These are phyloP conservation scores for Amylocarpus encephaloides DNA, from an alignment of 2,329 filamentous ascomycete genomes.

Conservation along the genomic window DNA sequence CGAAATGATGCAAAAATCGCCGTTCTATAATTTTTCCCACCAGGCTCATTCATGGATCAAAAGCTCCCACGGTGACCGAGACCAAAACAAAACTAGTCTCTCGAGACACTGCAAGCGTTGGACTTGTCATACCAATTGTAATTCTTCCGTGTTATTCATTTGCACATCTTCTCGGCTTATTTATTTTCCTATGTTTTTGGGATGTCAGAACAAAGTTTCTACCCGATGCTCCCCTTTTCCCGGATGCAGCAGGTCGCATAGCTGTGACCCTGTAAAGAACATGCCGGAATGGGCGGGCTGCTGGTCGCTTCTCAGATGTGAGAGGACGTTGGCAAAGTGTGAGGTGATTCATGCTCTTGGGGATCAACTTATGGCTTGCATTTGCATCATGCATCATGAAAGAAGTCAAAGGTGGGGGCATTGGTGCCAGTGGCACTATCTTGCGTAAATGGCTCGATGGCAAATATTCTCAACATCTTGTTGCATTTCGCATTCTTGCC, in stretches of 20 bases:
- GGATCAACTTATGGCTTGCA: not conserved
- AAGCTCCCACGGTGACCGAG: too few species aligned
- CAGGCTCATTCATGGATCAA: too few species aligned
- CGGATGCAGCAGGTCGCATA: slow-evolving; percentile 1
- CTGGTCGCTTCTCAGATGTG: not conserved
- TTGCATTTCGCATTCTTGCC: slow-evolving; percentile 5
- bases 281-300: slow-evolving; percentile 1
- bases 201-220: not conserved
- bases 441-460: not conserved
- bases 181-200: not conserved
- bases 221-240: not conserved
- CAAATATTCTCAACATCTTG: not conserved
- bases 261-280: not conserved
- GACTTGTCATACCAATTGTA: too few species aligned
- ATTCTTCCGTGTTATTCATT: not conserved
- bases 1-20: too few species aligned
- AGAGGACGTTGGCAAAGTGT: not conserved
- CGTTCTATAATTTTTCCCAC: too few species aligned
- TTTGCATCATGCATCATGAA: not conserved
- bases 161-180: not conserved
- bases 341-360: not conserved
- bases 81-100: too few species aligned
- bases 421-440: not conserved
- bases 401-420: not conserved
- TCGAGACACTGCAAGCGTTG: too few species aligned